Percentiles rank a stretch among this genome's conserved stretches.
Conservation (phyloP, 805 yeast genomes). For the Zygosaccharomyces lentus region DNA sequence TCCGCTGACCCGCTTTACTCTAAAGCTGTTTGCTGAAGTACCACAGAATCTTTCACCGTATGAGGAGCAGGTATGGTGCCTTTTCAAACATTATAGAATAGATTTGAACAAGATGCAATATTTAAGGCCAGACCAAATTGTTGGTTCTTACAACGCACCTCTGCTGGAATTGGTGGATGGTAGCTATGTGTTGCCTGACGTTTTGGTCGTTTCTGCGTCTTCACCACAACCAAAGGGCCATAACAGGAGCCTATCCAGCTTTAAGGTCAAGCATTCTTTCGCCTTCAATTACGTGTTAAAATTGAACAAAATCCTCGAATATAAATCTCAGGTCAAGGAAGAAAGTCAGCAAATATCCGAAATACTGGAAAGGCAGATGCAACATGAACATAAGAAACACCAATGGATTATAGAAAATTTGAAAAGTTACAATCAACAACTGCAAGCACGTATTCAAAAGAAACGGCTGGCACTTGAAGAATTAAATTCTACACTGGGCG, state of each 20-base stretch:
- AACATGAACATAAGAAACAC: neutral
- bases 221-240: neutral
- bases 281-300: conserved; percentile 28
- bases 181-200: conserved; percentile 14
- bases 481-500: neutral
- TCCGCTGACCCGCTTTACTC: conserved; percentile 13
- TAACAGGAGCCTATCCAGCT: conserved; percentile 4
- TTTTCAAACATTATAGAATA: conserved; percentile 10
- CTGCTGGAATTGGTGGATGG: conserved; percentile 28
- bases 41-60: conserved; percentile 13
- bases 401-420: conserved; percentile 7
- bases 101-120: conserved; percentile 20
- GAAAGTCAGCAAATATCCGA: conserved; percentile 19
- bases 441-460: conserved; percentile 5
- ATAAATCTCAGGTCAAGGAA: conserved; percentile 20
- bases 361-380: conserved; percentile 13
- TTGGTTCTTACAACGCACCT: conserved; percentile 19
- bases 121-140: conserved; percentile 11
- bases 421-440: conserved; percentile 8
- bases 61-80: conserved; percentile 17
- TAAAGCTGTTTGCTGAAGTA: conserved; percentile 21
- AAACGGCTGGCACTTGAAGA: conserved; percentile 4
- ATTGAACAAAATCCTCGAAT: conserved; percentile 29
- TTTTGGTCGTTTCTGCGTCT: neutral
- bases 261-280: conserved; percentile 20